These are phyloP conservation scores for Canariomyces notabilis DNA, from an alignment of 2,329 filamentous ascomycete species.

Conservation along the genomic window DNA sequence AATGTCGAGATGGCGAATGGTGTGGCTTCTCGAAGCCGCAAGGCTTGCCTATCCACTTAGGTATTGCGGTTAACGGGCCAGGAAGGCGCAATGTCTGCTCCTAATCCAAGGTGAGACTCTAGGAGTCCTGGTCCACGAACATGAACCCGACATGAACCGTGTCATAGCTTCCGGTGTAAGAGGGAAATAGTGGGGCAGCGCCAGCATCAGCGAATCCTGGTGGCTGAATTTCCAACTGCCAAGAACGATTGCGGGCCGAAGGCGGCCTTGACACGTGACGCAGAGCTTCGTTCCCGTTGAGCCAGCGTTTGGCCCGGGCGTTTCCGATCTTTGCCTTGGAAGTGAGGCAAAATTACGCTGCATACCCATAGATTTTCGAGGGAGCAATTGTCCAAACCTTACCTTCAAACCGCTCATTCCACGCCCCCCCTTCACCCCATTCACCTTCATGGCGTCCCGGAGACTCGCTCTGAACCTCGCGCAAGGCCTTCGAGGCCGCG, in stretches of 20 bases:
- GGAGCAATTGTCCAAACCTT: constrained; percentile 21
- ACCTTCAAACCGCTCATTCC: constrained; percentile 52
- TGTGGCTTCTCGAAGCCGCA: too few species aligned
- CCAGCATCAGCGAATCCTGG: constrained; percentile 9
- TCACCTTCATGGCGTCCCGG: constrained; percentile 82
- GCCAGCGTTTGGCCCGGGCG: constrained; percentile 20
- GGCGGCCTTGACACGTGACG: constrained; percentile 15
- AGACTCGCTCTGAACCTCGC: constrained; percentile 93
- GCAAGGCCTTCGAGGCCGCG: constrained; percentile 81
- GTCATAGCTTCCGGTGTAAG: neutral
- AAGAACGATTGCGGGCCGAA: constrained; percentile 1
- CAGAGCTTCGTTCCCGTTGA: constrained; percentile 1
- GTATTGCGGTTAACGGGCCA: too few species aligned
- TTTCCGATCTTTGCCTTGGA: constrained; percentile 26
- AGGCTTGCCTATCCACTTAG: too few species aligned
- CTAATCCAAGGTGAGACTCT: too few species aligned
- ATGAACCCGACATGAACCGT: too few species aligned
- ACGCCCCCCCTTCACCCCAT: constrained; percentile 45
- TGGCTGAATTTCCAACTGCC: constrained; percentile 15
- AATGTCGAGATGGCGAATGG: too few species aligned
- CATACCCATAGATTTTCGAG: constrained; percentile 24
- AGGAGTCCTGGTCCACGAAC: too few species aligned
- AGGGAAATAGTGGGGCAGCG: neutral
- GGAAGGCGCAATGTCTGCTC: too few species aligned
- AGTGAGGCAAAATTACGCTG: constrained; percentile 27